These are phyloP conservation scores for Chlorella sp. DNA, from an alignment of 139 green algal species.

Conservation along the genomic window DNA sequence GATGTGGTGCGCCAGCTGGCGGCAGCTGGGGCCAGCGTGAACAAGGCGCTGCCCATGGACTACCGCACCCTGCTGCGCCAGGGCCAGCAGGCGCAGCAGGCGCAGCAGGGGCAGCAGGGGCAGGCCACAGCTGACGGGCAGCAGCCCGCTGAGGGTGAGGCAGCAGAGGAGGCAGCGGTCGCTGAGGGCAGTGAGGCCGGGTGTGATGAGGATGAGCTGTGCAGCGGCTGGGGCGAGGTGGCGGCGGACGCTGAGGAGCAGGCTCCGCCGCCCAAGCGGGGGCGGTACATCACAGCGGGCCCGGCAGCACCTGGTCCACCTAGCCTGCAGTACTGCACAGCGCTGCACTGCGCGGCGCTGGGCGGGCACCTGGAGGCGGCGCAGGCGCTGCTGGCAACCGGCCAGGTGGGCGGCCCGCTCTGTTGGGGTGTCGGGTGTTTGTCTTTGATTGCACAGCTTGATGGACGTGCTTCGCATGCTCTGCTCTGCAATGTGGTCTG, in stretches of 20 bases:
- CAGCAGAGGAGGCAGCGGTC: background rate
- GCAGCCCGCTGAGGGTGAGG: background rate
- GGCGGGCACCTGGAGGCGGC: conserved; percentile 41
- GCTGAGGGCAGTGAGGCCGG: background rate
- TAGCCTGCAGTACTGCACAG: conserved; percentile 48
- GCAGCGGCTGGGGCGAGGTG: too few relatives aligned
- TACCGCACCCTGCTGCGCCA: conserved; percentile 36
- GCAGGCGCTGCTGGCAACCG: conserved; percentile 15
- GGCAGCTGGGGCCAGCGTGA: conserved; percentile 27
- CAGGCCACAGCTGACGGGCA: background rate
- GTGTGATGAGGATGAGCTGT: background rate
- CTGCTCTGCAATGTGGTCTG: too few relatives aligned
- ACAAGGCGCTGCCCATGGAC: conserved; percentile 42
- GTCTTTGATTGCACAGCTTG: too few relatives aligned
- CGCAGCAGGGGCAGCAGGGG: background rate
- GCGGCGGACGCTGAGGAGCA: background rate
- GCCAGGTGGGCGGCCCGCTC: background rate
- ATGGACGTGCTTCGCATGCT: too few relatives aligned
- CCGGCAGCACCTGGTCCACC: background rate
- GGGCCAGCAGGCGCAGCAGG: background rate
- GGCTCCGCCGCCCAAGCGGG: conserved; percentile 23
- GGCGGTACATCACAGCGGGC: conserved; percentile 13
- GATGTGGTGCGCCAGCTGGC: conserved; percentile 50
- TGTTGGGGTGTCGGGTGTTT: too few relatives aligned
- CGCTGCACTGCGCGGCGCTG: conserved; percentile 46